Conservation (phyloP, 345 rosid species). For the Acer campestre region DNA sequence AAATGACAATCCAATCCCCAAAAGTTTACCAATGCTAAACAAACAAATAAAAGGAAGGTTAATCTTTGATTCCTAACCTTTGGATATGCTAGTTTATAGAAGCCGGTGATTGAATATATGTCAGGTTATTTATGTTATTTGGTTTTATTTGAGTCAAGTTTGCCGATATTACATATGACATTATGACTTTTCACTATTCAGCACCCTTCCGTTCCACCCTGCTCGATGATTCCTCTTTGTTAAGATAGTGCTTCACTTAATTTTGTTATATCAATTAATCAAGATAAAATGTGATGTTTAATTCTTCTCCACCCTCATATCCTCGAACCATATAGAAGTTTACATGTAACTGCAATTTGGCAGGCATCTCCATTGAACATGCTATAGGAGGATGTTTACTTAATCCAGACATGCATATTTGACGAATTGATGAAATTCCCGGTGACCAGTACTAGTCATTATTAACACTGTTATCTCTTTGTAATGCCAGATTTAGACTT, state of each 20-base stretch:
- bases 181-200: not conserved
- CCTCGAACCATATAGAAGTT: not conserved
- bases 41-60: not conserved
- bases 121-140: not conserved
- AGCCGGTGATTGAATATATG: not conserved
- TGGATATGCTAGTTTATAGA: not conserved
- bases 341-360: not conserved
- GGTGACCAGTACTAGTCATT: not conserved
- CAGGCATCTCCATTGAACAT: not conserved
- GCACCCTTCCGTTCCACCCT: not conserved
- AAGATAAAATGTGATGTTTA: not conserved
- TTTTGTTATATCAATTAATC: not conserved
- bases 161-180: not conserved
- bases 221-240: not conserved
- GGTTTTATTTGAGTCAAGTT: not conserved
- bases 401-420: not conserved
- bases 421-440: not conserved
- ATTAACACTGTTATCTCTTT: constrained; percentile 23
- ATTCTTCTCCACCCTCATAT: not conserved
- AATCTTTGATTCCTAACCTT: not conserved
- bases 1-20: not conserved
- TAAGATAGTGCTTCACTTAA: not conserved
- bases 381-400: not conserved
- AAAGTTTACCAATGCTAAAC: not conserved
- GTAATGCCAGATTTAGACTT: constrained; percentile 82